Conservation (phyloP, 371 early-diverging fungal genomes). For the Actinomucor elegans region DNA sequence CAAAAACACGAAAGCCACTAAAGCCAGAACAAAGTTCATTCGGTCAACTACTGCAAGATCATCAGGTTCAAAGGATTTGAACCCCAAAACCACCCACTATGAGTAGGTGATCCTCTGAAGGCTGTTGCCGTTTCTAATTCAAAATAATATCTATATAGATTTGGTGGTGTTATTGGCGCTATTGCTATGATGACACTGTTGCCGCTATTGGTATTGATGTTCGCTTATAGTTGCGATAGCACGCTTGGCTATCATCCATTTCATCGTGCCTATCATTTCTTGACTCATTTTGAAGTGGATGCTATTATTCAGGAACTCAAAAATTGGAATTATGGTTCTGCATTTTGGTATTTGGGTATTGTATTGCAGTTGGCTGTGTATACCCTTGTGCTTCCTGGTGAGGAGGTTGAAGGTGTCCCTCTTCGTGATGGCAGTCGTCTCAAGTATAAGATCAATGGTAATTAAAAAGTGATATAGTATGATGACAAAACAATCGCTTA, state of each 20-base stretch:
- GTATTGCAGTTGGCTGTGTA: slow-evolving; percentile 65
- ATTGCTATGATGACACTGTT: slow-evolving; percentile 59
- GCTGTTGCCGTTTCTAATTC: background rate
- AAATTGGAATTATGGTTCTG: slow-evolving; percentile 45
- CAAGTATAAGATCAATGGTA: slow-evolving; percentile 78
- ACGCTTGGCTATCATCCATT: slow-evolving; percentile 51
- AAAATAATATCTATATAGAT: slow-evolving; percentile 22
- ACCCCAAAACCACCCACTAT: slow-evolving; percentile 59
- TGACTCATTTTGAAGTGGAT: slow-evolving; percentile 26
- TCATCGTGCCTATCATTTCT: slow-evolving; percentile 17
- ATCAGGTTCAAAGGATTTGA: slow-evolving; percentile 9
- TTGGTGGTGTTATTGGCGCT: slow-evolving; percentile 80
- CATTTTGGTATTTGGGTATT: slow-evolving; percentile 64
- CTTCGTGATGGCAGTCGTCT: slow-evolving; percentile 71
- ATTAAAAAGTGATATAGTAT: slow-evolving; percentile 18
- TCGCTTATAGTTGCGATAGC: slow-evolving; percentile 63
- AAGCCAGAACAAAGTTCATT: background rate
- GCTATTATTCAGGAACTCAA: slow-evolving; percentile 23
- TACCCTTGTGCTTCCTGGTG: slow-evolving; percentile 73
- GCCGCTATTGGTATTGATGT: slow-evolving; percentile 63
- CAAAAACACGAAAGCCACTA: background rate
- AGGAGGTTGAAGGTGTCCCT: slow-evolving; percentile 63
- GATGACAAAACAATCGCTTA: background rate
- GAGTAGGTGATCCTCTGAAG: slow-evolving; percentile 53
- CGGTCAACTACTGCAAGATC: background rate